Conservation (phyloP, 768 basidiomycete species). For the Tremella yokohamensis region DNA sequence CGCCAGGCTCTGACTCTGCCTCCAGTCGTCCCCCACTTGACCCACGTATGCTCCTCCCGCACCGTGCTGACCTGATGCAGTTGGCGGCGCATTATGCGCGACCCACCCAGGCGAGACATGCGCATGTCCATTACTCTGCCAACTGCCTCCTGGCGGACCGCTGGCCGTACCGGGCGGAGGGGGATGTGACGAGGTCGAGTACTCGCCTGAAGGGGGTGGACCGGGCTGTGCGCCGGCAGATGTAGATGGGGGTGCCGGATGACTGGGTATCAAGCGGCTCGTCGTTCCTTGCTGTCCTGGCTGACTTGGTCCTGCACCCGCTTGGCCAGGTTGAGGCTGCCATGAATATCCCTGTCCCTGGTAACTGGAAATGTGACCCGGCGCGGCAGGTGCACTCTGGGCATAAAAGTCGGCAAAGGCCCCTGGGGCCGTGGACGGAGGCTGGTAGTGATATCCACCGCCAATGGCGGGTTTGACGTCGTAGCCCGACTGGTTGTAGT, state of each 20-base stretch:
- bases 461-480: slow-evolving; percentile 18
- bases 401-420: slow-evolving; percentile 17
- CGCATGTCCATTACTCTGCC: slow-evolving; percentile 1
- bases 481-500: slow-evolving; percentile 10
- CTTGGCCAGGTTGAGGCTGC: no score
- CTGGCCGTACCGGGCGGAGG: slow-evolving; percentile 1
- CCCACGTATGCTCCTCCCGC: neutral
- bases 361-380: no score
- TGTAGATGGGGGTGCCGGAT: neutral
- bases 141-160: neutral
- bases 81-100: neutral
- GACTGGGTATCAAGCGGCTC: neutral
- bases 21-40: slow-evolving; percentile 3
- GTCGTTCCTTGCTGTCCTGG: neutral
- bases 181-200: neutral
- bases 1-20: neutral
- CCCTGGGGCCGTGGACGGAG: slow-evolving; percentile 21
- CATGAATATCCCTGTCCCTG: no score
- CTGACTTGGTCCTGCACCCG: no score
- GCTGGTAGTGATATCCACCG: slow-evolving; percentile 18
- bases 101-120: neutral
- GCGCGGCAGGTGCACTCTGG: neutral
- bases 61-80: neutral
- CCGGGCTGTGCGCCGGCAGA: neutral
- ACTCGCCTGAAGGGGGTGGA: neutral